Percentiles rank a stretch among this genome's conserved stretches.
Evolutionary conservation across 805 yeast genomes (phyloP).

Genomic region (Myxozyma nipponensis): DNA sequence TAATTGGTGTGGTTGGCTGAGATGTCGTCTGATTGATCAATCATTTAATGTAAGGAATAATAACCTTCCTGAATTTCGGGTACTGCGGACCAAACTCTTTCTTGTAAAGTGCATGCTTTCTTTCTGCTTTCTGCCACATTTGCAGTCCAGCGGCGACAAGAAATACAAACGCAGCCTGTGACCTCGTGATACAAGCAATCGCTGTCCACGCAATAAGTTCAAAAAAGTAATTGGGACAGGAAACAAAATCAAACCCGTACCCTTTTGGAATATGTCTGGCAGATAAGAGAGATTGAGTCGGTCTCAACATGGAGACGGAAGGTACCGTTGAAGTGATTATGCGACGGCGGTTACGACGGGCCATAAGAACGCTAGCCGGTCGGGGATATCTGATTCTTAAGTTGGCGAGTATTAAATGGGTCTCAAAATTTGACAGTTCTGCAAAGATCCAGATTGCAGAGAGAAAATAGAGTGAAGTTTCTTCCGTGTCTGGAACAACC

Average conservation of each 20-base stretch:
- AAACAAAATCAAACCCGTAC: conserved; percentile 72
- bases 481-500: conserved; percentile 13
- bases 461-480: conserved; percentile 20
- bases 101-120: conserved; percentile 69
- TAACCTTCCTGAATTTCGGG: conserved; percentile 72
- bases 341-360: background rate
- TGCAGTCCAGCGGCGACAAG: conserved; percentile 66
- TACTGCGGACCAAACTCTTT: conserved; percentile 72
- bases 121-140: conserved; percentile 89
- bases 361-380: background rate
- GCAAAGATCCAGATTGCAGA: conserved; percentile 48
- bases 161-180: conserved; percentile 55
- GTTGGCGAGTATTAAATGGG: conserved; percentile 60
- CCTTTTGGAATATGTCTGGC: conserved; percentile 74
- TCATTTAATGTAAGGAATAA: conserved; percentile 70
- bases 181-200: conserved; percentile 69
- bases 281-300: conserved; percentile 21
- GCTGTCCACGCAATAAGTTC: conserved; percentile 74
- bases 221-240: conserved; percentile 94
- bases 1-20: too few species aligned
- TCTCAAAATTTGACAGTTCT: conserved; percentile 67
- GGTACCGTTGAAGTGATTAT: background rate
- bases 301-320: background rate
- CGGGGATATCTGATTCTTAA: conserved; percentile 54
- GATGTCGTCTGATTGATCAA: background rate